Base-by-base conservation (phyloP, 495 filamentous ascomycete species). In the Paragyromitra xinjiangensis region DNA sequence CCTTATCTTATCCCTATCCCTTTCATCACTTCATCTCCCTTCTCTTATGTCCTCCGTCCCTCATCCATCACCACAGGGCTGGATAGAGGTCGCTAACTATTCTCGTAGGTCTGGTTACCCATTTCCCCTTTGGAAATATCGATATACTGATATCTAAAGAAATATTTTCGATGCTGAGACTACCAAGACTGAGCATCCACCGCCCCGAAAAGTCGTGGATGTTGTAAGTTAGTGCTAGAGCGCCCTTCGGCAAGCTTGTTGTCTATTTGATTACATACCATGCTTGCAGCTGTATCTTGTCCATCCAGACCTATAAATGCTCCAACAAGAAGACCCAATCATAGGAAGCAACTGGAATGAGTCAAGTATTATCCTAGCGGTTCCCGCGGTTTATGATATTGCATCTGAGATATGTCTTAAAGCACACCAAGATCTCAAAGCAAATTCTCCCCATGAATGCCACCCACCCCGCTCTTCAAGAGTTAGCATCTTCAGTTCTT, bases 341-440 rank as follows among this genome's bases (percentile, higher is more conserved):
- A 34, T 34, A 34, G 29, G 29, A 34, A 26, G 7, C 22, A 19
- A 42, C 14, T 22, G 22, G 37, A 37, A 5, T 42, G 37, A 19
- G 59, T 63, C 59, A 44, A 40, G 29, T 6, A 58, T 24, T 19
- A 55, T 55, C 16, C 19, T 8, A 58, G 19, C 37, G 59, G 37
- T 44, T 63, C 19, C 22, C 24, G 53, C 53, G 53, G 53, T 58
- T 26, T 58, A 58, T 58, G 16, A 55, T 19, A 55, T 55, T 7
- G 29, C 44, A 51, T 19, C 24, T 26, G 4, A 14, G 22, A 29
- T 26, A 12, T 56, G 51, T 56, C 53, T 56, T 56, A 5, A 12
- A 56, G 7, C 9, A 26, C 19, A 53, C 7, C 16, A n/a, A 22
- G 19, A 56, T 11, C 11, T 24, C 12, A 34, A 34, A 34, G 29